phyloP scores from a whole-genome alignment of 371 early-diverging fungal species.

The Mortierella polycephala region DNA sequence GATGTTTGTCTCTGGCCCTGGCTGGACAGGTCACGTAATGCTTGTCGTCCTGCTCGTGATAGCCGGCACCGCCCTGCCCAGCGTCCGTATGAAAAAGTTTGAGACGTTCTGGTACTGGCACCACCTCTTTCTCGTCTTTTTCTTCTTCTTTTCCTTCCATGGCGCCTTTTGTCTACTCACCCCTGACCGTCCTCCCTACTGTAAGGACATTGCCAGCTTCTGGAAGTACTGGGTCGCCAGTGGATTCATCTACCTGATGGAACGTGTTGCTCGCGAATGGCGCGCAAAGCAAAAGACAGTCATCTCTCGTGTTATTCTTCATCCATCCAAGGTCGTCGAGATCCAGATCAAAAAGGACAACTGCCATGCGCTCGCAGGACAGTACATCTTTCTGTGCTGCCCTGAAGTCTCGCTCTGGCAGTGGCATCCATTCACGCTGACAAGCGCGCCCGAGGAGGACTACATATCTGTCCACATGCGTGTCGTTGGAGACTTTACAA shows the following conservation, averaged over 20 bases:
- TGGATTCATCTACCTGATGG: conserved; percentile 74
- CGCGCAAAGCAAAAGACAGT: conserved; percentile 74
- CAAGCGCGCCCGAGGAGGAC: conserved; percentile 85
- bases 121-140: conserved; percentile 85
- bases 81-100: conserved; percentile 72
- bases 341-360: conserved; percentile 76
- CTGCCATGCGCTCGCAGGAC: conserved; percentile 71
- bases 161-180: conserved; percentile 89
- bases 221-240: conserved; percentile 85
- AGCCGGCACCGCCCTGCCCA: conserved; percentile 72
- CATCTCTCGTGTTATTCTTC: conserved; percentile 74
- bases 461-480: conserved; percentile 84
- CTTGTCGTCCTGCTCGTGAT: conserved; percentile 75
- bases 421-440: conserved; percentile 92
- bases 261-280: conserved; percentile 79
- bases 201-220: conserved; percentile 77
- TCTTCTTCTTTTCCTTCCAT: conserved; percentile 82
- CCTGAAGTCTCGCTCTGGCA: conserved; percentile 72
- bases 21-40: conserved; percentile 83
- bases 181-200: conserved; percentile 72
- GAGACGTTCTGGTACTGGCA: conserved; percentile 89
- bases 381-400: conserved; percentile 74
- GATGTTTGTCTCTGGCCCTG: conserved; percentile 76
- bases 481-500: conserved; percentile 87
- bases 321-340: conserved; percentile 74